phyloP scores from a whole-genome alignment of 441 rosid genomes.

The Breynia disticha region DNA sequence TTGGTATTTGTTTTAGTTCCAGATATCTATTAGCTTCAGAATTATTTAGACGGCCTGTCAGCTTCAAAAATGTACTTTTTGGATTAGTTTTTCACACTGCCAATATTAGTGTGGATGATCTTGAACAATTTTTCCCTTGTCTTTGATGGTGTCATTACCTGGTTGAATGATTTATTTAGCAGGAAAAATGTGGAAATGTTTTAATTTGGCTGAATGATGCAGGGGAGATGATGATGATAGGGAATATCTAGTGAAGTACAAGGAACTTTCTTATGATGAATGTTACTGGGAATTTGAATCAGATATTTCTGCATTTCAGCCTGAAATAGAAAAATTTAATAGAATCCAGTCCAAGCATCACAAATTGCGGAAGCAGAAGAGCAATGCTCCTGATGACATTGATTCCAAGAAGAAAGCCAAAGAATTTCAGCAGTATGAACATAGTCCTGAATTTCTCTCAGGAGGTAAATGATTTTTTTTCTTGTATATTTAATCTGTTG shows the following conservation, averaged over 20 bases:
- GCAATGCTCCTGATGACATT: constrained; percentile 25
- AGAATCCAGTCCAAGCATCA: constrained; percentile 58
- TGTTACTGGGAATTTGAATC: constrained; percentile 97
- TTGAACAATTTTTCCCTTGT: background rate
- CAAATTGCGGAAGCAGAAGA: constrained; percentile 47
- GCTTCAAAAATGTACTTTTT: too few species aligned
- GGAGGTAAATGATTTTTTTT: constrained; percentile 50
- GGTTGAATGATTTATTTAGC: constrained; percentile 12
- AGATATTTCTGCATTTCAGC: constrained; percentile 81
- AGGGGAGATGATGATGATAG: constrained; percentile 78
- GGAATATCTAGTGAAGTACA: constrained; percentile 91
- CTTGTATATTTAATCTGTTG: constrained; percentile 5
- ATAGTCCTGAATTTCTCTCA: constrained; percentile 77
- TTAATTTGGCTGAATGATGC: constrained; percentile 25
- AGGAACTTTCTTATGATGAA: constrained; percentile 93
- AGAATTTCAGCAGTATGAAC: constrained; percentile 84
- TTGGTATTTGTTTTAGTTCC: too few species aligned
- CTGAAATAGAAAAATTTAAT: constrained; percentile 73
- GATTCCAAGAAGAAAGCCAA: constrained; percentile 55
- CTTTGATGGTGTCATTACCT: background rate
- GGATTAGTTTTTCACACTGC: too few species aligned
- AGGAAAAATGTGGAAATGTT: constrained; percentile 8
- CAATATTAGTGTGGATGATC: too few species aligned
- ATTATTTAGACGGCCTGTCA: too few species aligned
- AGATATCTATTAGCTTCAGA: too few species aligned